Percentiles rank a stretch among this genome's conserved stretches.
These are phyloP conservation scores for Aspergillus ustus DNA, from an alignment of 2,329 filamentous ascomycete genomes.

Conservation along the genomic window DNA sequence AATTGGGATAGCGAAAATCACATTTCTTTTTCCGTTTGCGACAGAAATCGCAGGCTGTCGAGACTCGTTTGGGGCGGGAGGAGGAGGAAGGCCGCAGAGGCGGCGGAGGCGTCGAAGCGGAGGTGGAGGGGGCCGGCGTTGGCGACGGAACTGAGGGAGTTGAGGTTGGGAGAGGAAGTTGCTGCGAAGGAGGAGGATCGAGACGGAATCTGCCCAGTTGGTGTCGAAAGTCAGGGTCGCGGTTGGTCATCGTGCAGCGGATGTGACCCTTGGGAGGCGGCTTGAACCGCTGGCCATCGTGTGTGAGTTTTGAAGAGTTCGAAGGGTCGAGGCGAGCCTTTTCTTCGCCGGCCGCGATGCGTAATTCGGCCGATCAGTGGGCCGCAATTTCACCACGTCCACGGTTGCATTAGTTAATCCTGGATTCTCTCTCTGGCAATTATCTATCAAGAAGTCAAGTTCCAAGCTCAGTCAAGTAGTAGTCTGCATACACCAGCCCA, in stretches of 20 bases:
- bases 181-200: slow-evolving; percentile 20
- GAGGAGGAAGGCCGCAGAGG: slow-evolving; percentile 14
- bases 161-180: slow-evolving; percentile 9
- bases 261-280: slow-evolving; percentile 29
- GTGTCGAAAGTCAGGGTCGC: slow-evolving; percentile 29
- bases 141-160: slow-evolving; percentile 9
- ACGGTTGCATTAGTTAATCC: neutral
- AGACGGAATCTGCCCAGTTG: slow-evolving; percentile 31
- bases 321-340: neutral
- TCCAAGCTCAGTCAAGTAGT: neutral
- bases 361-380: neutral
- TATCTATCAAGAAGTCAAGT: neutral
- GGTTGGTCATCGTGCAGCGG: slow-evolving; percentile 27
- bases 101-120: slow-evolving; percentile 1
- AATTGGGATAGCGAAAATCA: slow-evolving; percentile 48
- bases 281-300: slow-evolving; percentile 38
- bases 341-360: neutral
- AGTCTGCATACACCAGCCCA: too few species aligned
- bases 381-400: neutral
- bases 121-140: neutral
- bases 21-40: slow-evolving; percentile 49
- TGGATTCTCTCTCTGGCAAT: neutral
- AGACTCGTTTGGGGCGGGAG: slow-evolving; percentile 41
- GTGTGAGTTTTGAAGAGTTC: neutral
- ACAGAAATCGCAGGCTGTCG: slow-evolving; percentile 47